Conservation (phyloP, 2,329 filamentous ascomycete genomes). For the Aspergillus costaricaensis region DNA sequence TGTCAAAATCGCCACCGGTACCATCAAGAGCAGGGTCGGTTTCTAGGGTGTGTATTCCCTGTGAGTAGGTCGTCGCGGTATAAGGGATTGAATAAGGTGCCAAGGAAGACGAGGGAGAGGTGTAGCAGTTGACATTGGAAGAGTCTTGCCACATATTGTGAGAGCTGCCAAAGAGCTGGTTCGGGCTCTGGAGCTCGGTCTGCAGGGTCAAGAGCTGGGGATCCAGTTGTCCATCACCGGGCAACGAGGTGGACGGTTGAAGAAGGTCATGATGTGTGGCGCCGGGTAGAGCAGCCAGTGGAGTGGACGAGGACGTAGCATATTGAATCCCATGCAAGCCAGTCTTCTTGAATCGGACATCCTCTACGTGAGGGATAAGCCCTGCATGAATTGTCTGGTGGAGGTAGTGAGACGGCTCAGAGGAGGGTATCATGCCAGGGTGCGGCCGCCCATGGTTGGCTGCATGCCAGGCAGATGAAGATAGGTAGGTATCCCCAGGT, state of each 20-base stretch:
- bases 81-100: conserved; percentile 18
- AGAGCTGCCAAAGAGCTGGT: conserved; percentile 17
- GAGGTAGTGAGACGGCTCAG: conserved; percentile 54
- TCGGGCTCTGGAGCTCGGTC: conserved; percentile 18
- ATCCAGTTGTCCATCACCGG: conserved; percentile 41
- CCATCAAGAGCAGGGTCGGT: conserved; percentile 39
- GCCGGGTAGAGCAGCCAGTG: conserved; percentile 48
- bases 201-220: conserved; percentile 42
- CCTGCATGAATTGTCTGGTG: conserved; percentile 51
- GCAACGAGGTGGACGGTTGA: conserved; percentile 33
- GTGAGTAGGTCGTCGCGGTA: conserved; percentile 23
- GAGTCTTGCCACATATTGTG: conserved; percentile 30
- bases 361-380: conserved; percentile 41
- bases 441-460: conserved; percentile 53
- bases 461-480: conserved; percentile 51
- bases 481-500: conserved; percentile 35
- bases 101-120: conserved; percentile 20
- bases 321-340: conserved; percentile 33
- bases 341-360: conserved; percentile 47
- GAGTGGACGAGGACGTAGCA: conserved; percentile 27
- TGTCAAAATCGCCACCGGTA: conserved; percentile 49
- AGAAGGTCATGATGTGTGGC: conserved; percentile 47
- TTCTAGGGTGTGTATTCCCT: conserved; percentile 35
- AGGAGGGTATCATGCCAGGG: conserved; percentile 49
- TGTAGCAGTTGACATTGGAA: conserved; percentile 20